phyloP scores from a whole-genome alignment of 148 eudicot genomes.

The Amaranthus palmeri region DNA sequence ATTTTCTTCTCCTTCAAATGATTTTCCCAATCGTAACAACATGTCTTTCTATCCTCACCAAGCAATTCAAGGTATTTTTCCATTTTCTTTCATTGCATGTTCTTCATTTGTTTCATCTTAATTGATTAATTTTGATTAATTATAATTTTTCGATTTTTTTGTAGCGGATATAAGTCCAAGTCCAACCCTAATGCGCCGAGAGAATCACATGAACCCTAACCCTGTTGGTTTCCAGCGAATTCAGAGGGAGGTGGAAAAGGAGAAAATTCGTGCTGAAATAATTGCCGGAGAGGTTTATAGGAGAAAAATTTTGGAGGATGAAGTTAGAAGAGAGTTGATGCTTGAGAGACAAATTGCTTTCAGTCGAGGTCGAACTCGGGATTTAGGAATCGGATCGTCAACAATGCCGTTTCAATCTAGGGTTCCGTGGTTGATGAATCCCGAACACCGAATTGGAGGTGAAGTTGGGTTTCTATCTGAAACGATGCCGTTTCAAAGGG shows the following conservation, averaged over 20 bases:
- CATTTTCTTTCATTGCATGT: background rate
- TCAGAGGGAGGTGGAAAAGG: slow-evolving; percentile 54
- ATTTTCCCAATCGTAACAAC: background rate
- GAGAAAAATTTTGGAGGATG: slow-evolving; percentile 48
- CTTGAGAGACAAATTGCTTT: slow-evolving; percentile 45
- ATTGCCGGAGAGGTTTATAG: slow-evolving; percentile 42
- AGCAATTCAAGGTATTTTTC: slow-evolving; percentile 16
- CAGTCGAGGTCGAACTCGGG: background rate
- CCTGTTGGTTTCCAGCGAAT: slow-evolving; percentile 1
- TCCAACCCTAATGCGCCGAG: background rate
- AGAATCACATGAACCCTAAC: background rate
- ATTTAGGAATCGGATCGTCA: background rate
- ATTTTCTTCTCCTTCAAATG: background rate
- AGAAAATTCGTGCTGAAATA: slow-evolving; percentile 50
- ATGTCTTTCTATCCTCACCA: slow-evolving; percentile 23
- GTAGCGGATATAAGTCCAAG: slow-evolving; percentile 7
- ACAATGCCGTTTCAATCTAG: slow-evolving; percentile 22
- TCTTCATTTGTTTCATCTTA: background rate
- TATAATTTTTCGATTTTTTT: background rate
- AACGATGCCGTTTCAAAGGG: slow-evolving; percentile 34
- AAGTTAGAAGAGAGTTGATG: slow-evolving; percentile 63
- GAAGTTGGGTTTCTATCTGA: slow-evolving; percentile 17
- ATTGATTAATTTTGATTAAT: too few species aligned
- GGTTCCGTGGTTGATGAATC: slow-evolving; percentile 19
- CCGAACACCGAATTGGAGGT: slow-evolving; percentile 18